Base-by-base conservation (phyloP, 23 red algal genomes). In the Gracilaria domingensis region DNA sequence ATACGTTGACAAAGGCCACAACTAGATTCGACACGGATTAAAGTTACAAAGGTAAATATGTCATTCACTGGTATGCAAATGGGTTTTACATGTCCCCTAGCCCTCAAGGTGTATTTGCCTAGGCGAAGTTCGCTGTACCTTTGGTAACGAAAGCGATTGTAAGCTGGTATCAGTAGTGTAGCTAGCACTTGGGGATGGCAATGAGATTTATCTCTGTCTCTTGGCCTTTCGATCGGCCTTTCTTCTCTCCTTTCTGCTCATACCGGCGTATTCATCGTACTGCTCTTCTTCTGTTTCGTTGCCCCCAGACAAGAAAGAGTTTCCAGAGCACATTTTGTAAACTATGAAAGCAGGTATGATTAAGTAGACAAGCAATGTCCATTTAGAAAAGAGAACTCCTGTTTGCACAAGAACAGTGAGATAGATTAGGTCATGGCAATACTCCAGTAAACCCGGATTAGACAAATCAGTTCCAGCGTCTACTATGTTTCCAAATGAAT, bases 231-330 rank as follows among this genome's bases (percentile, higher is more conserved):
- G 61, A 51, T 87, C 83, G 4, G 83, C 83, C 44, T 87, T 73
- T 87, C 83, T 53, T 54, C 83, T 59, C n/a, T 87, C 83, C 42
- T 87, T 87, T 49, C 83, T 73, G 37, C 56, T 66, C 47, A 87
- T 55, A 44, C 9, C 34, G 2, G 83, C 66, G 28, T 73, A 73
- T 29, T 87, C 32, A 73, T 75, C 50, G 26, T 75, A 12, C 48
- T 42, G 55, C 24, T 87, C 62, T 24, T 75, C 66, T 56, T 87
- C 62, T 24, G 57, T 45, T 56, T 74, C 38, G 34, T 23, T 26
- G 16, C 16, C 66, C 12, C 32, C 34, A 12, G 42, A 47, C 32
- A 34, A 42, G 29, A 20, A 24, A 16, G 47, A 53, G 30, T n/a
- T 29, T 36, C 39, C n/a, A 37, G 64, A 12, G 35, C 59, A 73